Evolutionary conservation across 2,329 filamentous ascomycete species (phyloP).

Genomic region (Microcera coccophila): DNA sequence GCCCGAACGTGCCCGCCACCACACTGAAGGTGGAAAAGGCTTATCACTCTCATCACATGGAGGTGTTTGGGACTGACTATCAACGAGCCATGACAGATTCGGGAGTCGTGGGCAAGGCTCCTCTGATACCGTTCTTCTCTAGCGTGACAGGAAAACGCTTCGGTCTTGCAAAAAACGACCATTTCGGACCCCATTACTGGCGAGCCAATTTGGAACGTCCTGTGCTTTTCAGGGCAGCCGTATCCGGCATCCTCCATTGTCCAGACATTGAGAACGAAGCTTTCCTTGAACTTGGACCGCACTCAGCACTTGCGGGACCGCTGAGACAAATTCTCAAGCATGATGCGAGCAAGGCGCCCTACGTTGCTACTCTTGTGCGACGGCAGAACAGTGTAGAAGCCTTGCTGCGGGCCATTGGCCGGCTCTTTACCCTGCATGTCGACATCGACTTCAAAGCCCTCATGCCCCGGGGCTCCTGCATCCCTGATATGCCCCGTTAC

Average conservation of each 20-base stretch:
- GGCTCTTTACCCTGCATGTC: constrained; percentile 12
- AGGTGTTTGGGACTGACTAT: constrained; percentile 23
- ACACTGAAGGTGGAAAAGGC: constrained; percentile 38
- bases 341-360: constrained; percentile 4
- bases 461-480: constrained; percentile 4
- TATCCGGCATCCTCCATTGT: constrained; percentile 6
- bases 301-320: constrained; percentile 23
- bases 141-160: constrained; percentile 30
- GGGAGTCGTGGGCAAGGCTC: constrained; percentile 4
- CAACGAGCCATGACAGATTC: constrained; percentile 13
- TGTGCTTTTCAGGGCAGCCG: constrained; percentile 23
- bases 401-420: constrained; percentile 25
- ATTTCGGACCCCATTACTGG: constrained; percentile 26
- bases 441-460: constrained; percentile 11
- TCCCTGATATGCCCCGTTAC: constrained; percentile 34
- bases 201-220: constrained; percentile 28
- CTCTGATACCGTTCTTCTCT: constrained; percentile 19
- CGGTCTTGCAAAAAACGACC: constrained; percentile 9
- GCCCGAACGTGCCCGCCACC: constrained; percentile 30
- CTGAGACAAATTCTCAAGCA: constrained; percentile 21
- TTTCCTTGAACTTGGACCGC: constrained; percentile 28
- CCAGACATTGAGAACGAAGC: constrained; percentile 4
- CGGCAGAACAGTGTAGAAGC: constrained; percentile 10
- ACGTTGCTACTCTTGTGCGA: constrained; percentile 14
- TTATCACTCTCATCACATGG: constrained; percentile 41